Base-by-base conservation (phyloP, 2,329 filamentous ascomycete species). In the Fusarium paranaense region DNA sequence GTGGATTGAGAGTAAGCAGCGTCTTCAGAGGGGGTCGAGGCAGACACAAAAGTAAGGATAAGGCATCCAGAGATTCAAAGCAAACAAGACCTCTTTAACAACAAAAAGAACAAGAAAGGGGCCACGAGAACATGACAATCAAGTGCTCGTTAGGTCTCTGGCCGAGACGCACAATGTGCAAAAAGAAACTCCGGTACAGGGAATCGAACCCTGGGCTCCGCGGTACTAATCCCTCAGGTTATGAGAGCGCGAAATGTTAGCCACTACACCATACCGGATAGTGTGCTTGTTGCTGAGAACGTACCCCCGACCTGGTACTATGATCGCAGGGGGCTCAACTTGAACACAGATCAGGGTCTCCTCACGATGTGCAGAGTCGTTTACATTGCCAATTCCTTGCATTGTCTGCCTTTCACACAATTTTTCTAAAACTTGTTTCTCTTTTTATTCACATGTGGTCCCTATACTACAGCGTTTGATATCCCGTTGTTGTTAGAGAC, bases 181-280 rank as follows among this genome's bases (percentile, higher is more conserved):
- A 54, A 54, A 54, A 54, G 27, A 9, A 54, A 20, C 47, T 32
- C 47, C 47, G 47, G 47, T 54, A 54, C 47, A 32, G 27, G 47
- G 47, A 32, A 32, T 54, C 47, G 47, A 54, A 54, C 47, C 47
- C 27, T 32, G 47, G 47, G 6, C 47, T 14, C 47, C 47, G 47
- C 47, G 47, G 47, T 8, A 8, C 27, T 5, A 1, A 8, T 54
- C 47, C 6, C 47, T 54, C 27, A 54, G 11, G 18, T 54, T 27
- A 37, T 30, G 35, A 58, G 35, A 40, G 56, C 35, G 45, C 35
- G 57, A 62, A 38, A 67, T 64, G 40, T 64, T 63, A 67, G 52
- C 60, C 65, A 63, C 65, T 63, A 67, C 52, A 67, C 65, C 60
- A 67, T 67, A 67, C 65, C 60, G 65, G 59, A 60, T 58, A 16